Percentiles rank a stretch among this genome's conserved stretches.
These are phyloP conservation scores for Pseudozyma thailandica DNA, from an alignment of 1,284 basidiomycete species.

Conservation along the genomic window DNA sequence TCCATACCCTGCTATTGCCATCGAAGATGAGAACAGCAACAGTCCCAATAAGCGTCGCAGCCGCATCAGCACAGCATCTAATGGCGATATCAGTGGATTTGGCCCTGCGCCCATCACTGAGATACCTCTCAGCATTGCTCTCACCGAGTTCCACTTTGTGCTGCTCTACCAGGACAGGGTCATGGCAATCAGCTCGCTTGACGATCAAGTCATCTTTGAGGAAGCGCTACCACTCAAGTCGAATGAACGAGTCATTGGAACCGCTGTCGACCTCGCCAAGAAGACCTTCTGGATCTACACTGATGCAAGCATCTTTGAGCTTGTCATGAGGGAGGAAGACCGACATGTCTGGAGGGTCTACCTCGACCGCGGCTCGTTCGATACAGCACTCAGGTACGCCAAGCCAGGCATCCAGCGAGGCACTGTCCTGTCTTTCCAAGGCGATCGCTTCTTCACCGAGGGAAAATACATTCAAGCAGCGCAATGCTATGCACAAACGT, in stretches of 20 bases:
- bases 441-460: constrained; percentile 82
- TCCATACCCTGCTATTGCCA: constrained; percentile 59
- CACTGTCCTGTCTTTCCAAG: constrained; percentile 84
- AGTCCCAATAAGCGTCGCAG: constrained; percentile 19
- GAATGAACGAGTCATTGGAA: constrained; percentile 58
- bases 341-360: constrained; percentile 94
- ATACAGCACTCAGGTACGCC: constrained; percentile 81
- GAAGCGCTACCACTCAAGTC: constrained; percentile 71
- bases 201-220: constrained; percentile 85
- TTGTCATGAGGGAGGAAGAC: constrained; percentile 86
- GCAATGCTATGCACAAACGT: constrained; percentile 78
- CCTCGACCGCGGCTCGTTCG: constrained; percentile 80
- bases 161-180: constrained; percentile 84
- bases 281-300: constrained; percentile 96
- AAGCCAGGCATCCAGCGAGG: constrained; percentile 88
- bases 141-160: constrained; percentile 93
- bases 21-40: constrained; percentile 22
- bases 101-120: constrained; percentile 41
- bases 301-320: constrained; percentile 86
- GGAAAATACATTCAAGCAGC: constrained; percentile 90
- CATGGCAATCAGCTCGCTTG: constrained; percentile 80
- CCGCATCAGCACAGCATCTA: constrained; percentile 27
- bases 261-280: constrained; percentile 78
- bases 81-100: constrained; percentile 22
- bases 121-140: constrained; percentile 75